Conservation (phyloP, 2,329 filamentous ascomycete species). For the Rhynchosporium secalis region DNA sequence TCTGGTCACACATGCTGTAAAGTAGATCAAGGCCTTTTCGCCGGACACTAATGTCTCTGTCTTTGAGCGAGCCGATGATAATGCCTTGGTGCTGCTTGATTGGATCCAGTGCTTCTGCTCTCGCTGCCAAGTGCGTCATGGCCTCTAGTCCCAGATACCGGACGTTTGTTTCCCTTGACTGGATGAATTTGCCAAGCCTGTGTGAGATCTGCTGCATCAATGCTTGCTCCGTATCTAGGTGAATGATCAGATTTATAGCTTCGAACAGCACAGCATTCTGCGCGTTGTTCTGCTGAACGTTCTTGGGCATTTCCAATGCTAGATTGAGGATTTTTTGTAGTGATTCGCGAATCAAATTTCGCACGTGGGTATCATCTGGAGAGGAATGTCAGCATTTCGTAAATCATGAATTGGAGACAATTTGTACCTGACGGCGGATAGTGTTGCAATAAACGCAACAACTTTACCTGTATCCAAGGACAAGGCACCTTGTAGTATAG, state of each 20-base stretch:
- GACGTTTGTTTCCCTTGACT: conserved; percentile 95
- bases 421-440: conserved; percentile 83
- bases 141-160: conserved; percentile 94
- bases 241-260: conserved; percentile 97
- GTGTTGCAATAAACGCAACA: conserved; percentile 88
- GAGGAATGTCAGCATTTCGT: not conserved
- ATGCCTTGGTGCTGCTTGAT: conserved; percentile 98
- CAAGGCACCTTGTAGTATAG: conserved; percentile 99
- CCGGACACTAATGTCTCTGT: conserved; percentile 94
- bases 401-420: not conserved
- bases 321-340: conserved; percentile 87
- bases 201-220: conserved; percentile 96
- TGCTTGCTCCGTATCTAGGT: conserved; percentile 90
- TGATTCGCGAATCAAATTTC: conserved; percentile 87
- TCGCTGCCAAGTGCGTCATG: conserved; percentile 95
- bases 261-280: conserved; percentile 98
- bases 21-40: conserved; percentile 93
- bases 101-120: conserved; percentile 89
- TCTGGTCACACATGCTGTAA: conserved; percentile 98
- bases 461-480: conserved; percentile 96
- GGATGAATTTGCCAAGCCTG: conserved; percentile 90
- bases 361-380: conserved; percentile 87
- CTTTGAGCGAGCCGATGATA: conserved; percentile 89
- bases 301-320: conserved; percentile 92
- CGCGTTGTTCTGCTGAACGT: conserved; percentile 98